A percentile compares a stretch with the other conserved stretches of the same genome.
Conservation (phyloP, 208 protist species). For the Trypanosomatidae sp. region DNA sequence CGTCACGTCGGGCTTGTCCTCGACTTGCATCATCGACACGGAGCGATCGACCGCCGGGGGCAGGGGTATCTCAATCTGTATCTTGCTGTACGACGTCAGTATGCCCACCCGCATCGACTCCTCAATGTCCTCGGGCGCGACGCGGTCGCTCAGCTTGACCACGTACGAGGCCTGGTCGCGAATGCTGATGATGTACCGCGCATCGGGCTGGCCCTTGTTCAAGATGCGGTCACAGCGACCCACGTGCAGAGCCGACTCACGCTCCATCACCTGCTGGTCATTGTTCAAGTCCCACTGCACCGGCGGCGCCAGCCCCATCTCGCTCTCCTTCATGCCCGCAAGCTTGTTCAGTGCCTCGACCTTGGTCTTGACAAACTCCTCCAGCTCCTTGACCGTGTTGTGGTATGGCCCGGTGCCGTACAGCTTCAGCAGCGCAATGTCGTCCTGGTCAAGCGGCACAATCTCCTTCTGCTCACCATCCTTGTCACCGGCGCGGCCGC, state of each 20-base stretch:
- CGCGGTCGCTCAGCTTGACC: conserved; percentile 97
- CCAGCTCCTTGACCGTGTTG: conserved; percentile 92
- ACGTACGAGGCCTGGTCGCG: conserved; percentile 99
- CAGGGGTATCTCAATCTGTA: conserved; percentile 99
- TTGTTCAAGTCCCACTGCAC: conserved; percentile 98
- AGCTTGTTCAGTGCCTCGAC: conserved; percentile 94
- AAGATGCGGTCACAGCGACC: conserved; percentile 99
- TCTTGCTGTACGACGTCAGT: conserved; percentile 95
- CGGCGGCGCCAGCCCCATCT: conserved; percentile 98
- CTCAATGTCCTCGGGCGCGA: conserved; percentile 99
- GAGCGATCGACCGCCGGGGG: conserved; percentile 99
- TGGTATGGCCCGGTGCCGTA: conserved; percentile 97
- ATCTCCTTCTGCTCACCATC: conserved; percentile 83
- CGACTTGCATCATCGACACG: conserved; percentile 99
- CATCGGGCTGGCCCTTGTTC: conserved; percentile 82
- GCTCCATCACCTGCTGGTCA: conserved; percentile 95
- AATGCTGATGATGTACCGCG: conserved; percentile 98
- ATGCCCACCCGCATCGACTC: conserved; percentile 99
- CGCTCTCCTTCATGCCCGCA: conserved; percentile 96
- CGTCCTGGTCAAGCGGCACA: conserved; percentile 94
- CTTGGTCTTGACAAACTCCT: conserved; percentile 95
- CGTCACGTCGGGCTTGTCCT: conserved; percentile 97
- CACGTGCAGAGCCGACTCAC: conserved; percentile 97
- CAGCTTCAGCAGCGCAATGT: conserved; percentile 98
- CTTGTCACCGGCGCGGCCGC: conserved; percentile 42